Evolutionary conservation across 2,329 filamentous ascomycete species (phyloP).

Genomic region (Hirsutella minnesotensis): DNA sequence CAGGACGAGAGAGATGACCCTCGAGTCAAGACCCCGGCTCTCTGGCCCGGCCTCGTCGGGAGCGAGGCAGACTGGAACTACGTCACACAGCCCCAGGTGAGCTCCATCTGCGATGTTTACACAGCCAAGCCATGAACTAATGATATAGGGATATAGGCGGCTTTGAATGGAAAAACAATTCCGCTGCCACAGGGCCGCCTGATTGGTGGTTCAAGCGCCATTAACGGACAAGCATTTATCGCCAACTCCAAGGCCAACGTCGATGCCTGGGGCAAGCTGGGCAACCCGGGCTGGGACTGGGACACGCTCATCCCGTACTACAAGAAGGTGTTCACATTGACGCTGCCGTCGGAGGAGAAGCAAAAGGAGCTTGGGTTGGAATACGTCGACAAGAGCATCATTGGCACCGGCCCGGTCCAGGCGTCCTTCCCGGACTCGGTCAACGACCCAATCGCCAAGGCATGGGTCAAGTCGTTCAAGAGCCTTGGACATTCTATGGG

Average conservation of each 20-base stretch:
- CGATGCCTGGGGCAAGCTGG: constrained; percentile 14
- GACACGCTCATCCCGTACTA: constrained; percentile 19
- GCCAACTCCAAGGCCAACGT: constrained; percentile 7
- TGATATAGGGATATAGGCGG: too few relatives aligned
- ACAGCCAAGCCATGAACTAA: too few relatives aligned
- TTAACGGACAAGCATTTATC: constrained; percentile 38
- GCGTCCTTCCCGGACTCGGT: too few relatives aligned
- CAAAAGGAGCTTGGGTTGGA: too few relatives aligned
- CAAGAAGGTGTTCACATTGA: constrained; percentile 25
- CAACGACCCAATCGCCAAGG: too few relatives aligned
- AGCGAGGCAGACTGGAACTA: background rate
- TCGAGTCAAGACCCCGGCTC: background rate
- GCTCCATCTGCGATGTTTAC: background rate
- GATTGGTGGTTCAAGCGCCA: constrained; percentile 11
- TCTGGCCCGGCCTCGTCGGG: background rate
- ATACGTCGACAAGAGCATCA: too few relatives aligned
- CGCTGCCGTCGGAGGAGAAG: too few relatives aligned
- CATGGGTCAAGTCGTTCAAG: too few relatives aligned
- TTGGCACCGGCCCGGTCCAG: too few relatives aligned
- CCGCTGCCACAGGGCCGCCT: background rate
- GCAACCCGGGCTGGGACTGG: constrained; percentile 15
- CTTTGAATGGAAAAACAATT: background rate
- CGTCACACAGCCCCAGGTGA: background rate
- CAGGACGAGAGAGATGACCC: background rate
- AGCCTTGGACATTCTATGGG: too few relatives aligned